Evolutionary conservation across 2,329 filamentous ascomycete genomes (phyloP).

Genomic region (Cytospora piceicola): DNA sequence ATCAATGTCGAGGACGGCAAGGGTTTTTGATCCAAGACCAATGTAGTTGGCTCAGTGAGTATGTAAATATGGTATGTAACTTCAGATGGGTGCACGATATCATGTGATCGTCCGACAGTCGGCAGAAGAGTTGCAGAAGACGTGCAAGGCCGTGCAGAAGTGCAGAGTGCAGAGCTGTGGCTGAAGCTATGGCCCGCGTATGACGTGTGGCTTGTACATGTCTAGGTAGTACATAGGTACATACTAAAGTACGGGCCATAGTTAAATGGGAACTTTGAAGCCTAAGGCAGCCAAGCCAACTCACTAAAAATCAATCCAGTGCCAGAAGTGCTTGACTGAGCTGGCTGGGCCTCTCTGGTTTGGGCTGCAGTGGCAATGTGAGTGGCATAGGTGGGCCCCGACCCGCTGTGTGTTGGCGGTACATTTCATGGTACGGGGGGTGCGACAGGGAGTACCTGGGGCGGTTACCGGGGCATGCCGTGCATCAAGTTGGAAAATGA

Average conservation of each 20-base stretch:
- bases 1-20: neutral
- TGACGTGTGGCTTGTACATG: constrained; percentile 24
- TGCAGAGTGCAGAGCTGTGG: constrained; percentile 18
- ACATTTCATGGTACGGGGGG: neutral
- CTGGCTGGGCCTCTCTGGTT: neutral
- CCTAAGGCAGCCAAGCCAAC: constrained; percentile 13
- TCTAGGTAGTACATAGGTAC: too few relatives aligned
- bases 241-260: neutral
- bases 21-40: neutral
- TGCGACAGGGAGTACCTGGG: constrained; percentile 2
- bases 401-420: constrained; percentile 5
- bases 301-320: constrained; percentile 16
- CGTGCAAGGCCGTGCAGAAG: constrained; percentile 17
- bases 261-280: constrained; percentile 7
- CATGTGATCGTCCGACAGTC: constrained; percentile 5
- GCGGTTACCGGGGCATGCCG: constrained; percentile 14
- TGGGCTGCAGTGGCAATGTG: neutral
- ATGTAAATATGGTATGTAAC: neutral
- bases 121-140: neutral
- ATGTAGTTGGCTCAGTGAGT: neutral
- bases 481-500: constrained; percentile 27
- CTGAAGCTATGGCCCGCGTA: constrained; percentile 17
- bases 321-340: neutral
- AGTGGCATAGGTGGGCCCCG: neutral
- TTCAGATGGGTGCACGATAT: constrained; percentile 8